These are phyloP conservation scores for Fusarium oligoseptatum DNA, from an alignment of 2,329 filamentous ascomycete species.

Conservation along the genomic window DNA sequence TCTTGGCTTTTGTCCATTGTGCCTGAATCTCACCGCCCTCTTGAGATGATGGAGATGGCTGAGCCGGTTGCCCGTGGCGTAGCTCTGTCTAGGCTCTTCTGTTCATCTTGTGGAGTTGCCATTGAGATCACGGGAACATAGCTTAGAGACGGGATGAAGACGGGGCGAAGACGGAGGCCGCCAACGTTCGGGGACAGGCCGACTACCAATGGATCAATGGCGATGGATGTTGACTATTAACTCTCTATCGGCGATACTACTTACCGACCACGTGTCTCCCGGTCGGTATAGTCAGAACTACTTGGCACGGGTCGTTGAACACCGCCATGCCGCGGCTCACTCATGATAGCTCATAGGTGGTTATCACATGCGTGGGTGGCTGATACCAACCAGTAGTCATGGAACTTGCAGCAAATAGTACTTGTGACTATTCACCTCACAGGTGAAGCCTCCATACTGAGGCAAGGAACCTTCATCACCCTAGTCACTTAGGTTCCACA, in stretches of 20 bases:
- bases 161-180: neutral
- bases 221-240: neutral
- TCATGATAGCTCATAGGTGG: neutral
- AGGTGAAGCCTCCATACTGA: neutral
- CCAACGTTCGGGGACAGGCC: neutral
- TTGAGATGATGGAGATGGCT: neutral
- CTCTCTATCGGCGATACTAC: too few species aligned
- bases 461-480: neutral
- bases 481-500: neutral
- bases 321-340: neutral
- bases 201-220: neutral
- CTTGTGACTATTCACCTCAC: neutral
- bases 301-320: neutral
- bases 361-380: neutral
- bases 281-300: neutral
- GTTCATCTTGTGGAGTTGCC: neutral
- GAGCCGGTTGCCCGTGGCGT: neutral
- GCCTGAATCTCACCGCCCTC: neutral
- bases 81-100: neutral
- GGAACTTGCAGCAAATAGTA: neutral
- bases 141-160: neutral
- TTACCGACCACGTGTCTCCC: neutral
- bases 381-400: neutral
- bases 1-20: constrained; percentile 4
- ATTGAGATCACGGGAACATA: neutral